A percentile compares a stretch with the other conserved stretches of the same genome.
These are phyloP conservation scores for Blastobotrys capitulatus DNA, from an alignment of 1,139 yeast genomes.

Conservation along the genomic window DNA sequence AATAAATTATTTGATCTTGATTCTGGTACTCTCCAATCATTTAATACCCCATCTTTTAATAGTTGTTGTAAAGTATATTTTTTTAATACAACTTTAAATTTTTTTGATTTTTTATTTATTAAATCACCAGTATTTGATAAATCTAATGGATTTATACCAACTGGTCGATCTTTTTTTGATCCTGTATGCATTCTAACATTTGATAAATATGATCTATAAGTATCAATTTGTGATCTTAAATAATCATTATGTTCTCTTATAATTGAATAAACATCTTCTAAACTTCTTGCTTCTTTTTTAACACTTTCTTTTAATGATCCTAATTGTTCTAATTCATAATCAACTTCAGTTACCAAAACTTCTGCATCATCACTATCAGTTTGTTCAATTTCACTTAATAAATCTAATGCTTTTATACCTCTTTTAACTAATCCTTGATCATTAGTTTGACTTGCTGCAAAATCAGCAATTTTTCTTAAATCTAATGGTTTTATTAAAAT, in stretches of 20 bases:
- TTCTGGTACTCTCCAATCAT: slow-evolving; percentile 31
- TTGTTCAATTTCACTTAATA: slow-evolving; percentile 31
- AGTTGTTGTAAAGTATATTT: slow-evolving; percentile 32
- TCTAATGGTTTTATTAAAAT: slow-evolving; percentile 30
- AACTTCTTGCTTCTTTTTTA: slow-evolving; percentile 31
- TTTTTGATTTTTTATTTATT: slow-evolving; percentile 23
- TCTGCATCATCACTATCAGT: slow-evolving; percentile 30
- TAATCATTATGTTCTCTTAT: slow-evolving; percentile 37
- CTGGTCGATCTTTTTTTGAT: slow-evolving; percentile 27
- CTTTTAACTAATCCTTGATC: slow-evolving; percentile 33
- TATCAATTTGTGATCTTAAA: slow-evolving; percentile 34
- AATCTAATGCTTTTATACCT: slow-evolving; percentile 35
- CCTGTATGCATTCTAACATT: slow-evolving; percentile 37
- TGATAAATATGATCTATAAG: slow-evolving; percentile 34
- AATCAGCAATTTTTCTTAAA: slow-evolving; percentile 31
- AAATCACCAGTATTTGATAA: slow-evolving; percentile 17
- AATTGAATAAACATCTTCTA: slow-evolving; percentile 33
- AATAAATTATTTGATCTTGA: slow-evolving; percentile 22
- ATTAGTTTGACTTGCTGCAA: slow-evolving; percentile 28
- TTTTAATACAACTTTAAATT: slow-evolving; percentile 27
- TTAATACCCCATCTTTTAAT: slow-evolving; percentile 30
- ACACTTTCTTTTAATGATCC: slow-evolving; percentile 36
- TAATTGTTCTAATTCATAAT: slow-evolving; percentile 35
- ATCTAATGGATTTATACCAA: slow-evolving; percentile 23
- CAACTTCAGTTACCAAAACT: slow-evolving; percentile 33